These are phyloP conservation scores for Eucalyptus fibrosa DNA, from an alignment of 345 rosid genomes.

Conservation along the genomic window DNA sequence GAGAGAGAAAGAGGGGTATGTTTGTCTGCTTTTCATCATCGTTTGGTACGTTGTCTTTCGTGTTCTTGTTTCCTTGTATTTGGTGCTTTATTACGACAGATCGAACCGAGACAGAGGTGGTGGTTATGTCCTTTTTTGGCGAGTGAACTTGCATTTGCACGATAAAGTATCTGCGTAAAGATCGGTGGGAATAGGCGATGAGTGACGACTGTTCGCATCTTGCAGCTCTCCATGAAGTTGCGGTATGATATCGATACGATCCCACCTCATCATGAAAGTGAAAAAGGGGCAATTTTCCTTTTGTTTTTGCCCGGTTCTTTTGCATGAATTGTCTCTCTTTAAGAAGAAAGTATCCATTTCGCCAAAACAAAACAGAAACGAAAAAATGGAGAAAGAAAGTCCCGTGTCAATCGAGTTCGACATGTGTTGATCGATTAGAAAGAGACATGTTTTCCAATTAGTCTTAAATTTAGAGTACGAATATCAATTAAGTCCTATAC, in stretches of 20 bases:
- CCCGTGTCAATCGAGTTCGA: background rate
- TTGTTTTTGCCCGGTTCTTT: background rate
- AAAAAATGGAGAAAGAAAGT: too few relatives aligned
- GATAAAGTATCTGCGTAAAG: background rate
- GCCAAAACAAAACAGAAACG: background rate
- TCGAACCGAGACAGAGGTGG: background rate
- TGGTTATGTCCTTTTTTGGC: background rate
- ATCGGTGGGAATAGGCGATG: background rate
- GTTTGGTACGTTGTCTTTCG: background rate
- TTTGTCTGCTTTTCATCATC: background rate
- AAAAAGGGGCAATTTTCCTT: background rate
- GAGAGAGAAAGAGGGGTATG: background rate
- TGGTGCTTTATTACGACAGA: background rate
- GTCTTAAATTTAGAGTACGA: rapidly evolving
- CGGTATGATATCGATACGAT: background rate
- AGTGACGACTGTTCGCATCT: background rate
- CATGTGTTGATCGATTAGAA: background rate
- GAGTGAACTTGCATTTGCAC: background rate
- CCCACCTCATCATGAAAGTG: background rate
- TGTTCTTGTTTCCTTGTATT: background rate
- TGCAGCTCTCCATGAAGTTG: background rate
- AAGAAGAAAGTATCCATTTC: background rate
- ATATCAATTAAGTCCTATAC: rapidly evolving
- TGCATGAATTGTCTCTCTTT: background rate
- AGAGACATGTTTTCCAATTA: background rate